Evolutionary conservation across 2,329 filamentous ascomycete genomes (phyloP), one percentile per base, ranked within the genome.

Genomic region (Claviceps digitariae): DNA sequence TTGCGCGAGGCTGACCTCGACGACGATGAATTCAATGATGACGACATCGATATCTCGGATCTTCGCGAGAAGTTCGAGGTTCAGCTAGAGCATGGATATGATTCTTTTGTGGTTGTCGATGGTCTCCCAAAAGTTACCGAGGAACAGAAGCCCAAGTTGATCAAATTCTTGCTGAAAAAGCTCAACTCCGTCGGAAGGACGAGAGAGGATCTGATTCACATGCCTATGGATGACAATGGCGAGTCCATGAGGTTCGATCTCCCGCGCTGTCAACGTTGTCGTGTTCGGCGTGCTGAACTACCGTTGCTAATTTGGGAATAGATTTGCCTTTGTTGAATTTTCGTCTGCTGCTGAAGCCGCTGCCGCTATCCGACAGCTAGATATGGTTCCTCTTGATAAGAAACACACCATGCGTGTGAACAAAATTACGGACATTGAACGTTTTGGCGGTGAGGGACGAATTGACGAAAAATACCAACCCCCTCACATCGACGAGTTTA

Each of bases 261-360:
- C 38, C 27, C 27, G 27, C 10, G 10, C 7, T 48, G n/a, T 50
- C 17, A 15, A 34, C 5, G 21, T 31, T 43, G 12, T 20, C 23
- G 21, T 20, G 38, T 40, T 34, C 7, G 13, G n/a, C n/a, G 3
- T 48, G 10, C 43, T 21, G 34, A 27, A 43, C 20, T 48, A 7
- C 38, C 17, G 41, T 25, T 44, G 31, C 46, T 53, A 43, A 38
- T 12, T 17, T 15, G 3, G 44, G 9, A 34, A 41, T 61, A 95
- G 90, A 59, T 98, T 94, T 66, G 93, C 93, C 55, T 98, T 98
- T 67, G 90, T 98, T 63, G 93, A 98, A 70, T 98, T 91, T 72
- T 86, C 89, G 58, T 90, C 90, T 13, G 78, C 93, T 54, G 88
- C 86, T 65, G 90, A 97, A 74, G 93, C 93, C 29, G 78, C 87